Evolutionary conservation across 75 land plant genomes (phyloP).

Genomic region (Sequoiadendron giganteum): DNA sequence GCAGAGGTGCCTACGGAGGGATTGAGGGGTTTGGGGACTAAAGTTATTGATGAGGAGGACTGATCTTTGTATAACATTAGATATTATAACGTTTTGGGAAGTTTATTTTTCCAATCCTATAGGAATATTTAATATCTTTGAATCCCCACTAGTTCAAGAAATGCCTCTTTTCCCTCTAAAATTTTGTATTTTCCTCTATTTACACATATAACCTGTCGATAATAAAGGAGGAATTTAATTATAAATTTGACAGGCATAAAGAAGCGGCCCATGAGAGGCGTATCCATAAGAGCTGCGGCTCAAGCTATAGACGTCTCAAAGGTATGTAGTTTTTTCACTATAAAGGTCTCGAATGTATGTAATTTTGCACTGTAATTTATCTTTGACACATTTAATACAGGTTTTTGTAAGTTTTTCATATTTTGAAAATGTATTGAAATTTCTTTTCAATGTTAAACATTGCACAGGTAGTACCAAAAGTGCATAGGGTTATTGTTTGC

Average conservation of each 20-base stretch:
- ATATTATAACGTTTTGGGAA: too few species aligned
- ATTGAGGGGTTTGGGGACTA: too few species aligned
- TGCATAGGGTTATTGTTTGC: slow-evolving; percentile 79
- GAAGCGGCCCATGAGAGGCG: not conserved
- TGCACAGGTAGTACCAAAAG: slow-evolving; percentile 81
- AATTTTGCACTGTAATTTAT: not conserved
- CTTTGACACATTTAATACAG: not conserved
- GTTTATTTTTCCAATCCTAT: too few species aligned
- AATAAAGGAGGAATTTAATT: not conserved
- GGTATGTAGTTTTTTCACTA: not conserved
- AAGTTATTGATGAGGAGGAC: too few species aligned
- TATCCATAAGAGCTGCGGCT: not conserved
- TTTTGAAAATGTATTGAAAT: not conserved
- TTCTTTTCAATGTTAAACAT: not conserved
- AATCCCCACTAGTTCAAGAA: not conserved
- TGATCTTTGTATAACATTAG: too few species aligned
- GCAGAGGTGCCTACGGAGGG: too few species aligned
- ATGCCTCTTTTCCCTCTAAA: not conserved
- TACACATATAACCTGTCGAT: not conserved
- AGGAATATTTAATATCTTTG: too few species aligned
- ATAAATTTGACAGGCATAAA: not conserved
- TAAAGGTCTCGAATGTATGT: not conserved
- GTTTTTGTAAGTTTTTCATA: not conserved
- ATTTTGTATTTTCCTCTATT: not conserved
- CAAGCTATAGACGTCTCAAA: slow-evolving; percentile 2